Percentiles rank a stretch among this genome's conserved stretches.
Evolutionary conservation across 1,284 basidiomycete species (phyloP).

Genomic region (Trichosporon inkin): DNA sequence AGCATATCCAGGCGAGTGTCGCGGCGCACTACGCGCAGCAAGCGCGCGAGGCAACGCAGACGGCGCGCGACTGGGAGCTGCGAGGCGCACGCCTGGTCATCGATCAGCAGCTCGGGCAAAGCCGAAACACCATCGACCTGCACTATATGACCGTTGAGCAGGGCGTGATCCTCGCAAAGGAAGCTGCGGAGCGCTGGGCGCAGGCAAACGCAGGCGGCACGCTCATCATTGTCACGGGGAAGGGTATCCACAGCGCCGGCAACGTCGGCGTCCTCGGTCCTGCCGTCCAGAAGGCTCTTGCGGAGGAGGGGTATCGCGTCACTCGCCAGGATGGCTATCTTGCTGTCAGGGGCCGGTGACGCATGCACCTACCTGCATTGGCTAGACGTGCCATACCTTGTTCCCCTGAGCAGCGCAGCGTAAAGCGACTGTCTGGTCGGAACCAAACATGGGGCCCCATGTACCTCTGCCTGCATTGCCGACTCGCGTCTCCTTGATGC

Average conservation of each 20-base stretch:
- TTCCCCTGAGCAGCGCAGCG: too few species aligned
- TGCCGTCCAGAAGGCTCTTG: conserved; percentile 35
- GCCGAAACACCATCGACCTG: conserved; percentile 11
- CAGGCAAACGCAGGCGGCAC: conserved; percentile 36
- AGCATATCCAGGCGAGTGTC: conserved; percentile 25
- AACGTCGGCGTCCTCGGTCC: conserved; percentile 44
- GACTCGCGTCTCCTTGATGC: too few species aligned
- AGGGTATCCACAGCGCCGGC: conserved; percentile 44
- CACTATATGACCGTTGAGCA: conserved; percentile 42
- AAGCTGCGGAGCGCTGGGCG: conserved; percentile 48
- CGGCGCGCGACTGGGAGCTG: conserved; percentile 40
- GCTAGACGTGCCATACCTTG: too few species aligned
- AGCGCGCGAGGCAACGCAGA: conserved; percentile 35
- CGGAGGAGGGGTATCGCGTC: conserved; percentile 42
- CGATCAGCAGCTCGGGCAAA: conserved; percentile 28
- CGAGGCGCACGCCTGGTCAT: conserved; percentile 40
- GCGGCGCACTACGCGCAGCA: conserved; percentile 43
- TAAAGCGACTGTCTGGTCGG: too few species aligned
- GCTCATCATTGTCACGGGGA: conserved; percentile 43
- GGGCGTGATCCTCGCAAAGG: conserved; percentile 34
- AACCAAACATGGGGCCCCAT: too few species aligned
- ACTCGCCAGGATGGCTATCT: conserved; percentile 41
- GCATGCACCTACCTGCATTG: too few species aligned
- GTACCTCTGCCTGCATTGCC: too few species aligned
- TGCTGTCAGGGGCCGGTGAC: conserved; percentile 30